These are phyloP conservation scores for Aurantiochytrium sp. DNA, from an alignment of 108 stramenopile genomes.

Conservation along the genomic window DNA sequence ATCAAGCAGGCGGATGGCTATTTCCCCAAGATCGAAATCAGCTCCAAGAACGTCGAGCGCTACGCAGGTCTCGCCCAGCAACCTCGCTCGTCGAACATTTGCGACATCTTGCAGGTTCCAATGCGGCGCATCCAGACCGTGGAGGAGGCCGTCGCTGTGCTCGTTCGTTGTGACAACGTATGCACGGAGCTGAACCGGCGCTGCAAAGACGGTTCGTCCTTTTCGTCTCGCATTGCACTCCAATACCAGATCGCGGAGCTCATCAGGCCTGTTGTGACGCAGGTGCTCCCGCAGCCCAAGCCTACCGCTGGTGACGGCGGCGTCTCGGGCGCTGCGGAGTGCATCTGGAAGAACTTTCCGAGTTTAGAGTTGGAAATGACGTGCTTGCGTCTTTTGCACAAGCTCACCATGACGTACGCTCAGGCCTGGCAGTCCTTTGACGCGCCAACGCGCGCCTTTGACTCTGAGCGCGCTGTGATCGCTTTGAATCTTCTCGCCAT, in stretches of 20 bases:
- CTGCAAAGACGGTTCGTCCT: slow-evolving; percentile 10
- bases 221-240: slow-evolving; percentile 4
- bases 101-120: background rate
- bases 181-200: background rate
- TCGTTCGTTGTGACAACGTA: background rate
- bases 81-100: background rate
- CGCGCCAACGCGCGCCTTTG: slow-evolving; percentile 4
- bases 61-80: slow-evolving; percentile 7
- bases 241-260: slow-evolving; percentile 23
- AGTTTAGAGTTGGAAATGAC: background rate
- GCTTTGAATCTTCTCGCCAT: background rate
- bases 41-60: background rate
- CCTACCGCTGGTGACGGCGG: background rate
- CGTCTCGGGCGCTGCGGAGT: background rate
- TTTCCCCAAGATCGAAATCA: background rate
- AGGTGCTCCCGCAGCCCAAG: slow-evolving; percentile 5
- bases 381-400: background rate
- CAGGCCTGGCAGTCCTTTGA: background rate
- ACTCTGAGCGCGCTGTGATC: background rate
- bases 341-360: background rate
- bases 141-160: background rate
- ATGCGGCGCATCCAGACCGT: background rate
- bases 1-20: background rate
- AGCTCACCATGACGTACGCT: background rate
- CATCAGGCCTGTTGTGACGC: slow-evolving; percentile 27